Evolutionary conservation across 805 yeast species (phyloP).

Genomic region (Candida boleticola): DNA sequence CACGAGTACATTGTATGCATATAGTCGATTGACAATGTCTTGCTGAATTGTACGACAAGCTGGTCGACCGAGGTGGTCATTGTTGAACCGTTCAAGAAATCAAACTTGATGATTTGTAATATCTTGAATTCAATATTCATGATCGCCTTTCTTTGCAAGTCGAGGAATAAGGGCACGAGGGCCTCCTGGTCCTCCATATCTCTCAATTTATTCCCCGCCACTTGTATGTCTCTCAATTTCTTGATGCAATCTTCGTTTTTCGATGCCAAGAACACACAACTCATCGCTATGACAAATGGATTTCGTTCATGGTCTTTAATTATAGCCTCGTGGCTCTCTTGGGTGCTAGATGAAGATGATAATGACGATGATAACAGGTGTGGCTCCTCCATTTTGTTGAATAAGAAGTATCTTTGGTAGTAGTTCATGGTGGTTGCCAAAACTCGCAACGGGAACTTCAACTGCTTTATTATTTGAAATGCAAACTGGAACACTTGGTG

Average conservation of each 20-base stretch:
- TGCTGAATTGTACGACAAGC: conserved; percentile 59
- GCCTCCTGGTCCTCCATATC: conserved; percentile 33
- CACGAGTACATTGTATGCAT: conserved; percentile 59
- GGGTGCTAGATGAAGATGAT: conserved; percentile 1
- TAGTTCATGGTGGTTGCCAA: conserved; percentile 69
- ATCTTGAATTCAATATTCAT: conserved; percentile 66
- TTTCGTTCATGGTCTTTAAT: conserved; percentile 32
- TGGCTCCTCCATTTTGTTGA: conserved; percentile 52
- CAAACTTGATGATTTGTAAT: conserved; percentile 76
- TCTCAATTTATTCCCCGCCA: conserved; percentile 44
- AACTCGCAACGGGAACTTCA: conserved; percentile 69
- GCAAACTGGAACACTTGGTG: conserved; percentile 54
- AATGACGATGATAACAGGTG: background rate
- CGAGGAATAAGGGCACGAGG: conserved; percentile 27
- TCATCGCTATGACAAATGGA: conserved; percentile 62
- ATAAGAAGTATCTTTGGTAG: conserved; percentile 68
- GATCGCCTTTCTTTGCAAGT: conserved; percentile 54
- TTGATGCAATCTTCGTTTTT: conserved; percentile 85
- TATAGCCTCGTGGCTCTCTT: conserved; percentile 10
- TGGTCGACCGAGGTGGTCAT: conserved; percentile 52
- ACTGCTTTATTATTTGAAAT: conserved; percentile 47
- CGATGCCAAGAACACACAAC: conserved; percentile 67
- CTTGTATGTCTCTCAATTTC: conserved; percentile 61
- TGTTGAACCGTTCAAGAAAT: conserved; percentile 62
- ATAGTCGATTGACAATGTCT: conserved; percentile 44